Conservation (phyloP, 768 basidiomycete species). For the Lentinula sp. region DNA sequence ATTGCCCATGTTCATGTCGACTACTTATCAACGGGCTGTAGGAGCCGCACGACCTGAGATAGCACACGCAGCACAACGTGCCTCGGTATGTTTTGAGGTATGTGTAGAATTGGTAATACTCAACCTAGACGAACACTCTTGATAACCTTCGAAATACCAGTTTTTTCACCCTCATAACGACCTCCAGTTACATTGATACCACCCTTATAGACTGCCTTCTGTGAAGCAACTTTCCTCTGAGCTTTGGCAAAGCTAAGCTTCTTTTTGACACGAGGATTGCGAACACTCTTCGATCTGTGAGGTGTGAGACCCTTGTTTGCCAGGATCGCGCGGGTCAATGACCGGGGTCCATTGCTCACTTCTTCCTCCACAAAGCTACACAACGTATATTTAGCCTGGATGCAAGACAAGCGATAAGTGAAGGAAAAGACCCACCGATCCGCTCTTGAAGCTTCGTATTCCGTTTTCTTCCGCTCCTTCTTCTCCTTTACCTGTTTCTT, state of each 20-base stretch:
- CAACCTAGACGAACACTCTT: conserved; percentile 75
- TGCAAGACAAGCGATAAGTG: background rate
- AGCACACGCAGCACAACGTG: too few species aligned
- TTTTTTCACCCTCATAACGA: conserved; percentile 87
- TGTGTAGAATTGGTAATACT: background rate
- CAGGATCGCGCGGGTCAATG: conserved; percentile 85
- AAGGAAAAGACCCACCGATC: conserved; percentile 41
- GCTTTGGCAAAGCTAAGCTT: conserved; percentile 90
- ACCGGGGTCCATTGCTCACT: conserved; percentile 66
- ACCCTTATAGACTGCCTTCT: conserved; percentile 90
- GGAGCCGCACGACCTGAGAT: background rate
- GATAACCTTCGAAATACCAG: conserved; percentile 87
- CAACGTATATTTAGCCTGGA: conserved; percentile 12
- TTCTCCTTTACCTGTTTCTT: conserved; percentile 63
- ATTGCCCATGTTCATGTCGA: background rate
- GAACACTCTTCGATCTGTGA: conserved; percentile 78
- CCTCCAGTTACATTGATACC: conserved; percentile 63
- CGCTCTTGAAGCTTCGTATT: conserved; percentile 62
- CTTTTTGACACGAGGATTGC: conserved; percentile 98
- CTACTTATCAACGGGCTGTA: background rate
- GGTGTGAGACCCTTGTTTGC: conserved; percentile 95
- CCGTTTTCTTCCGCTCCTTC: conserved; percentile 76
- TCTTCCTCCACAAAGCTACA: conserved; percentile 26
- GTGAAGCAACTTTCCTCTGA: conserved; percentile 84
- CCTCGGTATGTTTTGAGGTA: too few species aligned